Base-by-base conservation (phyloP, 164 flowering plant species). In the Aristolochia contorta region DNA sequence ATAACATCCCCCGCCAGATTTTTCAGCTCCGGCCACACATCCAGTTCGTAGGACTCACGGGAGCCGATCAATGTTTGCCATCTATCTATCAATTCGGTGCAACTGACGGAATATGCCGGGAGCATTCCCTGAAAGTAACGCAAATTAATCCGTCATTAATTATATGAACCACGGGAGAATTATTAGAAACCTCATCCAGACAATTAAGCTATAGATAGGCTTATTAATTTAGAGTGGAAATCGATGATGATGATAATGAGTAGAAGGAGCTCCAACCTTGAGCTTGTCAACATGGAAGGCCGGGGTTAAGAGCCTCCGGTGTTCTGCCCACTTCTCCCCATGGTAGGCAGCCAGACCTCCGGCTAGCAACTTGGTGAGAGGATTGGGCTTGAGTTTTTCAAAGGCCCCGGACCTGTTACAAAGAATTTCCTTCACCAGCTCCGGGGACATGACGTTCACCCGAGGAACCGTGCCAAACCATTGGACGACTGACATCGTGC, bases 211-310 rank as follows among this genome's bases (percentile, higher is more conserved):
- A n/a, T n/a, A n/a, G n/a, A n/a, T n/a, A n/a, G n/a, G n/a, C n/a
- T n/a, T n/a, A n/a, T n/a, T n/a, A n/a, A n/a, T n/a, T n/a, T n/a
- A n/a, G n/a, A n/a, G n/a, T n/a, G n/a, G n/a, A n/a, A n/a, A 33
- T 57, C 9, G 10, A 7, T 12, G 32, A 12, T 3, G 7, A 12
- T 21, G 6, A 51, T 24, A 33, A 37, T 20, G 6, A 54, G 4
- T 32, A 15, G 57, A 8, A 7, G 32, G 30, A 50, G 16, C 30
- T 27, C 30, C n/a, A 41, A 62, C 81, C 84, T 80, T 78, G 49
- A 82, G 54, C 48, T 77, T 82, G 20, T 80, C 78, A 0, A 41
- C 25, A 64, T 78, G 79, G 59, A 82, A 82, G 21, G 84, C 80
- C 16, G 81, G 84, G 12, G 58, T 62, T 0, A 82, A 47, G 4